Conservation (phyloP, 306 rosid species). For the Mimosa bimucronata region DNA sequence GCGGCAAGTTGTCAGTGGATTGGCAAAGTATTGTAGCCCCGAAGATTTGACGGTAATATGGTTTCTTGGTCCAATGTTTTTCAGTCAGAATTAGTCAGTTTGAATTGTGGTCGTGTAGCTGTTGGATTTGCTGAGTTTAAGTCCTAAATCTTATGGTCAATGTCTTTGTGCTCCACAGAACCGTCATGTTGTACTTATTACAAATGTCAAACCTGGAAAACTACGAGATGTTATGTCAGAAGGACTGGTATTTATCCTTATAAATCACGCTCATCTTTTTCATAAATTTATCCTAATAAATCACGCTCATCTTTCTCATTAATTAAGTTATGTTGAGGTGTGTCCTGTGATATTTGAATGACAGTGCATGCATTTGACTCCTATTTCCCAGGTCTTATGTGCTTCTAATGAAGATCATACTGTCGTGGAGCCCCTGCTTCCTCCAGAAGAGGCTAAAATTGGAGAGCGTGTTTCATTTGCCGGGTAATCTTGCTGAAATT, state of each 20-base stretch:
- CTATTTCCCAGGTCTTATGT: conserved; percentile 73
- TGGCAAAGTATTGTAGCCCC: conserved; percentile 83
- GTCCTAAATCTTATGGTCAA: conserved; percentile 14
- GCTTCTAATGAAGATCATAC: conserved; percentile 87
- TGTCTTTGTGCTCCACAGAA: conserved; percentile 56
- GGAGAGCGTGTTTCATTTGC: conserved; percentile 82
- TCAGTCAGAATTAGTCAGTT: conserved; percentile 20
- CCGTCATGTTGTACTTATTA: conserved; percentile 78
- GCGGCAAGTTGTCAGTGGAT: conserved; percentile 95
- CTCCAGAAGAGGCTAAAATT: conserved; percentile 83
- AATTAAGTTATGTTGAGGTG: conserved; percentile 20
- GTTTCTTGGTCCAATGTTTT: conserved; percentile 11
- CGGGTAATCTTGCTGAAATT: conserved; percentile 59
- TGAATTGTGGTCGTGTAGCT: conserved; percentile 16
- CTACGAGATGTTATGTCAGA: conserved; percentile 93
- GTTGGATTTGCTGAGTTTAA: background rate
- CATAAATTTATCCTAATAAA: conserved; percentile 3
- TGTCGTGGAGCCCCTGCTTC: conserved; percentile 84
- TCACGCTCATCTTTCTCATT: conserved; percentile 2
- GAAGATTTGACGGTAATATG: conserved; percentile 76
- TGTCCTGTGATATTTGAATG: conserved; percentile 26
- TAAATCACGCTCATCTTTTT: background rate
- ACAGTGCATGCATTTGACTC: conserved; percentile 32
- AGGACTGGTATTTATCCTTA: conserved; percentile 71
- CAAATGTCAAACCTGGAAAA: conserved; percentile 97